Evolutionary conservation across 805 yeast genomes (phyloP).

Genomic region (Starmerella sirachaensis): DNA sequence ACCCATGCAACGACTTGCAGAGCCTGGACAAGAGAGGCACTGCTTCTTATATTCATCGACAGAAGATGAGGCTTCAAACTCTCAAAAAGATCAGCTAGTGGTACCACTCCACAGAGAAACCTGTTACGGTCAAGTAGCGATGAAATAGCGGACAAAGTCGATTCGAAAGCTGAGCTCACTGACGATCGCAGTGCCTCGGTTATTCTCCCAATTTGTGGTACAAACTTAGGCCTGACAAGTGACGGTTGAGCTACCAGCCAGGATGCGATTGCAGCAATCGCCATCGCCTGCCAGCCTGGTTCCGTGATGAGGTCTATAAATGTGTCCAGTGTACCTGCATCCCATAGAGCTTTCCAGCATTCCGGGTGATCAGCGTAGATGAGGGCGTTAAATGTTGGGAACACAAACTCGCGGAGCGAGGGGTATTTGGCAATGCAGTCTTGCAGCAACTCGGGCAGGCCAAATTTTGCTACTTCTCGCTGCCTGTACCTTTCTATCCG

Average conservation of each 20-base stretch:
- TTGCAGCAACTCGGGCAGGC: conserved; percentile 37
- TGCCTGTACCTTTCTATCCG: conserved; percentile 37
- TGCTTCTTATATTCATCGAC: not conserved
- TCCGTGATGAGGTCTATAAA: conserved; percentile 36
- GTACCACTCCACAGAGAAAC: conserved; percentile 7
- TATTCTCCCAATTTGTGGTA: conserved; percentile 3
- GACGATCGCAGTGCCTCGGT: conserved; percentile 7
- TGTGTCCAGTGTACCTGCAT: conserved; percentile 31
- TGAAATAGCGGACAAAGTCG: conserved; percentile 13
- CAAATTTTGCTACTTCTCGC: conserved; percentile 36
- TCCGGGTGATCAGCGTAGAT: conserved; percentile 34
- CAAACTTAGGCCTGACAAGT: conserved; percentile 10
- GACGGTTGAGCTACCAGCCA: conserved; percentile 27
- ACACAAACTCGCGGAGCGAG: conserved; percentile 40
- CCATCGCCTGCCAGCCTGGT: conserved; percentile 47
- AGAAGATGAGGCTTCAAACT: conserved; percentile 7
- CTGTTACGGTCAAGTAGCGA: conserved; percentile 15
- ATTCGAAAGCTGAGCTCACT: conserved; percentile 11
- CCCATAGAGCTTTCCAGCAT: conserved; percentile 32
- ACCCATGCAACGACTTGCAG: conserved; percentile 15
- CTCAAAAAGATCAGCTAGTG: conserved; percentile 5
- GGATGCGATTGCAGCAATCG: conserved; percentile 37
- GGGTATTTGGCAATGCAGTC: conserved; percentile 32
- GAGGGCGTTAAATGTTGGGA: conserved; percentile 43
- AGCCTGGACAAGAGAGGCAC: conserved; percentile 15